Evolutionary conservation across 2,329 filamentous ascomycete species (phyloP).

Genomic region (Paracorniculantispora psalliotae): DNA sequence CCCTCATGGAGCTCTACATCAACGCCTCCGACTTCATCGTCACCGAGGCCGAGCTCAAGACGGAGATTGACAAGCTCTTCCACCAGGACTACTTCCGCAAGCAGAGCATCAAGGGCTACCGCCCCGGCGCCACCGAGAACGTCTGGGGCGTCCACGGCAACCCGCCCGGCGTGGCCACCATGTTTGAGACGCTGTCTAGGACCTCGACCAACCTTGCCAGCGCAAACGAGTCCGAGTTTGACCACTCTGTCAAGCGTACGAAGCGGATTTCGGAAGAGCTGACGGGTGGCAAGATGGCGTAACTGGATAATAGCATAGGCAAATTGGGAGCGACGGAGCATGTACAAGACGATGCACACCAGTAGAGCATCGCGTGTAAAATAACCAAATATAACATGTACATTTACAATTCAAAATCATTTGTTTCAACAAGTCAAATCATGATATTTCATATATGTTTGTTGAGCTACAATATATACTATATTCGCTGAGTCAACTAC

Average conservation of each 20-base stretch:
- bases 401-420: conserved; percentile 6
- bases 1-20: conserved; percentile 84
- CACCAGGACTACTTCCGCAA: conserved; percentile 52
- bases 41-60: conserved; percentile 69
- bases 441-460: neutral
- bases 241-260: conserved; percentile 46
- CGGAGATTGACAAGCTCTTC: conserved; percentile 72
- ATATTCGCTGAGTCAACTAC: neutral
- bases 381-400: conserved; percentile 9
- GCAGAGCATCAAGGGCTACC: conserved; percentile 26
- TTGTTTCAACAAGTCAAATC: neutral
- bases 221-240: conserved; percentile 33
- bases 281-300: conserved; percentile 54
- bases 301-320: conserved; percentile 10
- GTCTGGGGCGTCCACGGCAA: conserved; percentile 47
- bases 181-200: conserved; percentile 36
- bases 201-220: conserved; percentile 33
- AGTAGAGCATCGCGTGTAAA: conserved; percentile 9
- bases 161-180: conserved; percentile 40
- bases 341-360: conserved; percentile 6
- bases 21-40: conserved; percentile 84
- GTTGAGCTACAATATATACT: conserved; percentile 3
- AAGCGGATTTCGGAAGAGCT: conserved; percentile 54
- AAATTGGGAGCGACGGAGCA: neutral
- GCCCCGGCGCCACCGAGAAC: conserved; percentile 38